Evolutionary conservation across 2,329 filamentous ascomycete genomes (phyloP), one percentile per base, ranked within the genome.

Genomic region (Diplodia intermedia): DNA sequence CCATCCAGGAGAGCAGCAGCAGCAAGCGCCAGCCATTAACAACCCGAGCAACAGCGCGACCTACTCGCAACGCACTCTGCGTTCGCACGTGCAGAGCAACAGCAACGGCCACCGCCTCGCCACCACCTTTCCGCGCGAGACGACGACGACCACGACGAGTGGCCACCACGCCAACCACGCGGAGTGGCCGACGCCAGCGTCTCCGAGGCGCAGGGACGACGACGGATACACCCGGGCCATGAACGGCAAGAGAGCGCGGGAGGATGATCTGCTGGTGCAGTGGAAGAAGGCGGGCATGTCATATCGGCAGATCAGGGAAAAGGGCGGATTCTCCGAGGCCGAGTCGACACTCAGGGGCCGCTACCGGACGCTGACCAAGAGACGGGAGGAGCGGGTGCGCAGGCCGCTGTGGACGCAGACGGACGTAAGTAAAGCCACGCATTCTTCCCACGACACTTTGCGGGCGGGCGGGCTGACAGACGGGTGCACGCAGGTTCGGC

Each of bases 271-370:
- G 52, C 81, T 91, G 1, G 75, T 90, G 18, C 73, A 81, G n/a
- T 81, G 83, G 29, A 88, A 87, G 75, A 73, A 76, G 8, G 76
- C 80, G 1, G 89, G 89, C 3, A 80, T 86, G 79, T 87, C 89
- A 0, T 93, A 92, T 78, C 85, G 84, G 66, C 83, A 90, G 69
- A 92, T 92, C 72, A 85, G 85, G 47, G 72, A 75, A 7, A 73
- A 79, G 20, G 86, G 88, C 15, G 79, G 82, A 1, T 89, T 89
- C 70, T 78, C 75, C 0, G 89, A 91, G 72, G 88, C 89, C 1
- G 90, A 92, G 78, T 91, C 90, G 12, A 93, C 91, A 0, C 82
- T 94, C 47, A 85, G 91, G 15, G 91, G 91, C 0, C 85, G 90
- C 0, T 88, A 86, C 71, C 83, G 91, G 4, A 87, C 85, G 2